Base-by-base conservation (phyloP, 2,329 filamentous ascomycete species). In the Xylariaceae sp. region DNA sequence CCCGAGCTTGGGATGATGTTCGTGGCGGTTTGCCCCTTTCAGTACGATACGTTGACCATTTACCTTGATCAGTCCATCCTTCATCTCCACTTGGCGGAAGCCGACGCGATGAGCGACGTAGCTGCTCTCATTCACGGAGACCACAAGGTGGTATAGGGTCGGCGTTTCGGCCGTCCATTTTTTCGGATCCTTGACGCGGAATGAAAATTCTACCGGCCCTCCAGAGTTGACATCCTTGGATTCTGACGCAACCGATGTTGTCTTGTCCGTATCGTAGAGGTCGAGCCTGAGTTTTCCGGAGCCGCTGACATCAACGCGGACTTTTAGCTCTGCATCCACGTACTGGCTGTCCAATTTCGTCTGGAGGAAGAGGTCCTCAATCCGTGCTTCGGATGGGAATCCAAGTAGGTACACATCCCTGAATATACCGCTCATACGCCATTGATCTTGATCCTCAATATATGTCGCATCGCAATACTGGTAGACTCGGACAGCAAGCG, bases 81-180 rank as follows among this genome's bases (percentile, higher is more conserved):
- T 77, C 49, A 80, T 68, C 53, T 83, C 78, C 2, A 83, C 71
- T 34, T 71, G 66, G 9, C 78, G 69, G 57, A 84, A 83, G 3
- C 80, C 80, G 22, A 83, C 64, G 4, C 65, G 65, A 24, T 81
- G 77, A 3, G 63, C 50, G 29, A 77, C 59, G 34, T 61, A 61
- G 15, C 15, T 7, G 13, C 33, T 17, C 30, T 49, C 41, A 36
- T 57, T 39, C 28, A 58, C 44, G n/a, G 47, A 55, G 18, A 55
- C 48, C 29, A 51, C 50, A 9, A 73, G 56, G 13, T 67, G 64
- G 24, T 83, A 82, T 0, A 83, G 61, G 22, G 72, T 66, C 1
- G 79, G 79, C 2, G 71, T 72, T 58, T 83, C 79, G 2, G 79
- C 79, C 3, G 77, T 79, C 79, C 79, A 83, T 47, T 81, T 79